These are phyloP conservation scores for Microdochium bolleyi DNA, from an alignment of 2,329 filamentous ascomycete genomes.

Conservation along the genomic window DNA sequence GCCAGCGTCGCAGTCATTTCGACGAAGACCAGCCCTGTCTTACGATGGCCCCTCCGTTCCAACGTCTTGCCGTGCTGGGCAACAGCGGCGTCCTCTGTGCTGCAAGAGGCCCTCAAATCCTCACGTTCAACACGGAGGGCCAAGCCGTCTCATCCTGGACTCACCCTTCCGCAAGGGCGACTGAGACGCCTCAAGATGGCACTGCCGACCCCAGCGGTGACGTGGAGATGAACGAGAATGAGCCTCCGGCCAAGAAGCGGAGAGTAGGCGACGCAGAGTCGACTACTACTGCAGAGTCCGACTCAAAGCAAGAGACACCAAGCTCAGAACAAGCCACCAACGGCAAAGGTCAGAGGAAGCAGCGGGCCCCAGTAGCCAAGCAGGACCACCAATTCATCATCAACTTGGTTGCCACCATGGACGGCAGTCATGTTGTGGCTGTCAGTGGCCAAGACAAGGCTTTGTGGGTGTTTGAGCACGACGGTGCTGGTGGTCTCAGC, in stretches of 20 bases:
- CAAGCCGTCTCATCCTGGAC: constrained; percentile 3
- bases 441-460: constrained; percentile 90
- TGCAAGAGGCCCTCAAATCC: constrained; percentile 4
- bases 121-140: constrained; percentile 5
- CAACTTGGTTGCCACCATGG: constrained; percentile 54
- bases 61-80: constrained; percentile 4
- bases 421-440: constrained; percentile 63
- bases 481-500: constrained; percentile 49
- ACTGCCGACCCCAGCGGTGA: background rate
- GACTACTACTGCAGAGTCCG: constrained; percentile 6
- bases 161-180: constrained; percentile 1
- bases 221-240: background rate
- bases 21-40: background rate
- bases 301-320: constrained; percentile 5
- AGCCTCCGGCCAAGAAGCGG: constrained; percentile 2
- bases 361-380: constrained; percentile 19
- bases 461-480: constrained; percentile 72
- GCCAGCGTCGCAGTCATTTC: background rate
- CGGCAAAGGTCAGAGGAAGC: constrained; percentile 18
- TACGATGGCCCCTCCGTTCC: constrained; percentile 2
- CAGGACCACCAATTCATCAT: constrained; percentile 57
- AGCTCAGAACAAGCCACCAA: constrained; percentile 1
- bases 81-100: constrained; percentile 3
- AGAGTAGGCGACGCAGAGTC: constrained; percentile 2
- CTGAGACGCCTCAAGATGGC: background rate